Evolutionary conservation across 2,329 filamentous ascomycete genomes (phyloP), one percentile per base, ranked within the genome.

Genomic region (Meredithiella fracta): DNA sequence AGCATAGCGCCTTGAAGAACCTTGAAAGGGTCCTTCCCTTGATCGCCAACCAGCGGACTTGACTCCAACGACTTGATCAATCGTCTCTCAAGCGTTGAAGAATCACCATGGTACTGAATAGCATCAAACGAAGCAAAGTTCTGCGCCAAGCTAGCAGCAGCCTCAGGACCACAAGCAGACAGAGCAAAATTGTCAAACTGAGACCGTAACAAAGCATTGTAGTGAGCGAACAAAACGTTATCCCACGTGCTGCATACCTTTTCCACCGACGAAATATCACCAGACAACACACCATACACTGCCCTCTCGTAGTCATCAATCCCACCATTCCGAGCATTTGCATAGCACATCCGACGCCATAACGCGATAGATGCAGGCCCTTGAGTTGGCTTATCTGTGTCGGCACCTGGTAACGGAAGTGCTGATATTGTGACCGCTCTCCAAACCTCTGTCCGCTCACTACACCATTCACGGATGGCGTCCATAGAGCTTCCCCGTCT

Each of bases 231-330:
- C 17, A 96, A 74, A 62, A 83, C 80, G 64, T 97, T 91, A 62
- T 95, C 87, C 83, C 89, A 94, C 22, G 76, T 80, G 53, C 78
- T 75, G 65, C 86, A 89, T 40, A 91, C 80, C 61, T 79, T 79
- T 64, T 86, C 81, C 9, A 94, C 86, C 53, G 84, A 86, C 38
- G 78, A 71, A 52, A 89, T 76, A 64, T 96, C 88, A 52, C 92
- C 92, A 44, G 85, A 84, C n/a, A 98, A 74, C 11, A 96, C 70
- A 26, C 88, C 91, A 65, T 95, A 96, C 0, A 95, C 88, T 17
- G 91, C 92, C 56, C 82, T 80, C 69, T 98, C 89, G 63, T 89
- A 91, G 53, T 85, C 79, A 62, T 86, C 82, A 1, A 77, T 78
- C 25, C 80, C 80, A 1, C 81, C 79, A 53, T 85, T 80, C 22